These are phyloP conservation scores for Lactarius vividus DNA, from an alignment of 768 basidiomycete genomes.

Conservation along the genomic window DNA sequence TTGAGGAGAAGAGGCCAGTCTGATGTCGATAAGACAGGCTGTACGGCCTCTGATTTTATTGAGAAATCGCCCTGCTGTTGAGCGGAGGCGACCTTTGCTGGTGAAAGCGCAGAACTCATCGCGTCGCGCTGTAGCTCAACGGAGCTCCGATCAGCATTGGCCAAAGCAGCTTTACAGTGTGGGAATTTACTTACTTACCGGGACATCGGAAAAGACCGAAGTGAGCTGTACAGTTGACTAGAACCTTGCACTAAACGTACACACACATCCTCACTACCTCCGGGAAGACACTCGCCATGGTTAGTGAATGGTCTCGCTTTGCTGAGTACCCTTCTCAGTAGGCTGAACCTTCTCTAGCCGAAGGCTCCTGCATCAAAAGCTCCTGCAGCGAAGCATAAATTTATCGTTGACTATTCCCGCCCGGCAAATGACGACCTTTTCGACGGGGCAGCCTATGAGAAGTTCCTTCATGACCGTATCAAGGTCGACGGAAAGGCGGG, in stretches of 20 bases:
- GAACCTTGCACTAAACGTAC: constrained; percentile 15
- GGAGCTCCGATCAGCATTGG: not conserved
- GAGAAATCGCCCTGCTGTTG: constrained; percentile 73
- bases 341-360: constrained; percentile 65
- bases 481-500: constrained; percentile 93
- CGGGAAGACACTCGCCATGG: constrained; percentile 55
- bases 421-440: constrained; percentile 66
- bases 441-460: constrained; percentile 68
- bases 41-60: constrained; percentile 73
- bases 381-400: constrained; percentile 65
- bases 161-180: not conserved
- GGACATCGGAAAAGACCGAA: constrained; percentile 16
- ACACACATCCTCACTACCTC: not conserved
- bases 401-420: constrained; percentile 81
- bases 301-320: constrained; percentile 70
- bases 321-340: constrained; percentile 93
- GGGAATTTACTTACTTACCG: constrained; percentile 10
- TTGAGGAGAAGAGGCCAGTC: constrained; percentile 97
- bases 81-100: constrained; percentile 68
- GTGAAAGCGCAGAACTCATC: constrained; percentile 53
- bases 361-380: constrained; percentile 56
- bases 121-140: not conserved
- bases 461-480: constrained; percentile 91
- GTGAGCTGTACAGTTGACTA: constrained; percentile 50
- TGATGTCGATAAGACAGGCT: constrained; percentile 87